Evolutionary conservation across 2,329 filamentous ascomycete species (phyloP), one percentile per base, ranked within the genome.

Genomic region (Graphilbum sp.): DNA sequence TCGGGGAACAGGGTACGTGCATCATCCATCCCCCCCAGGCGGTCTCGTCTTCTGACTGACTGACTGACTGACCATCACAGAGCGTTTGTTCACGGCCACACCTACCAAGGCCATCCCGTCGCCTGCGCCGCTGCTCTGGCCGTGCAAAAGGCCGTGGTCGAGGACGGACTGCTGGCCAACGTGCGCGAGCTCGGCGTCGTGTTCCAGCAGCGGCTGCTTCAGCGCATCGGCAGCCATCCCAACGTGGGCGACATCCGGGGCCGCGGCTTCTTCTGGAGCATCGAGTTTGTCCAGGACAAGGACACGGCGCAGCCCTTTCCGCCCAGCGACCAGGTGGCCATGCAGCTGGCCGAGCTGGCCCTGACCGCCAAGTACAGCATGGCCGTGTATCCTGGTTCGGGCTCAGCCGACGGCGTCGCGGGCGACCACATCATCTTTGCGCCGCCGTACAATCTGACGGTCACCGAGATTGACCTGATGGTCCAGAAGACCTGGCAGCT

Each of bases 371-470:
- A 47, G 7, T 57, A 61, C 34, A 51, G 53, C 1, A 48, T 67
- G n/a, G 54, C 56, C 8, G 50, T 83, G 3, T 84, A 83, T 50
- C 72, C 73, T 2, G 76, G 75, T 0, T 57, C 59, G 1, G 78
- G 78, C 2, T 73, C 72, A 0, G 69, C 61, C 0, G 74, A 66
- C 46, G 64, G 81, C 33, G 62, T 67, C 2, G 51, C 52, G 1
- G 79, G 80, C 10, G 81, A 87, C 49, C 77, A 83, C 52, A 59
- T 84, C 27, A 62, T 86, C 20, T 49, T 87, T 11, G 69, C 78
- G 1, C 81, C 81, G 5, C 66, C 80, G 1, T 84, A 75, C 54
- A 83, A 70, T 33, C 62, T 77, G 18, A 72, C 65, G 1, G 55
- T 56, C 32, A 60, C 60, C 8, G 72, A 79, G 17, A 58, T 81